These are phyloP conservation scores for Xylaria telfairii DNA, from an alignment of 495 filamentous ascomycete genomes.

Conservation along the genomic window DNA sequence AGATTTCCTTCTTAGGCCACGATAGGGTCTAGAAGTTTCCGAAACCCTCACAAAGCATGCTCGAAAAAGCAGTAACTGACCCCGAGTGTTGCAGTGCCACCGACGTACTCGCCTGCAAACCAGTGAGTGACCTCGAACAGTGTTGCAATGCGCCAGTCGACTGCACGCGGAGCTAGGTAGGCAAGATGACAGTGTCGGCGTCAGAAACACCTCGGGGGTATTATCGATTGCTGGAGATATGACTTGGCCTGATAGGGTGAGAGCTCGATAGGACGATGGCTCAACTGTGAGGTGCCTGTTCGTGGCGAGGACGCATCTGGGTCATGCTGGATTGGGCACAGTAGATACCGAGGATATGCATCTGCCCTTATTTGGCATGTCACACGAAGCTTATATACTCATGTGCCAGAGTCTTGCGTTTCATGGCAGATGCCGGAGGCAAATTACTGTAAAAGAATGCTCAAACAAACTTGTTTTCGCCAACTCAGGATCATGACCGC, in stretches of 20 bases:
- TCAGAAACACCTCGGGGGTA: background rate
- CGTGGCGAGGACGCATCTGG: slow-evolving; percentile 1
- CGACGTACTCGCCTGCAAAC: background rate
- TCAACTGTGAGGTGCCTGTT: background rate
- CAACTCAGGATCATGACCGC: background rate
- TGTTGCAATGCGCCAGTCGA: background rate
- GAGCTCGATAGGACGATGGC: background rate
- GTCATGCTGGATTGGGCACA: background rate
- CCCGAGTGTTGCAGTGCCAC: no score
- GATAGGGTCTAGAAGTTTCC: no score
- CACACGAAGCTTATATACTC: background rate
- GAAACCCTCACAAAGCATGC: no score
- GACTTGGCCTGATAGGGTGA: background rate
- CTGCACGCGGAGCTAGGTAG: background rate
- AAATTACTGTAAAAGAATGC: background rate
- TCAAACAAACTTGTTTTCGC: background rate
- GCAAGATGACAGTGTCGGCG: background rate
- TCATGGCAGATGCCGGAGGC: background rate
- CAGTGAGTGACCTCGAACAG: background rate
- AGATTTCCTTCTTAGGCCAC: no score
- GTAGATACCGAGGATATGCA: slow-evolving; percentile 13
- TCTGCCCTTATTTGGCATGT: slow-evolving; percentile 3
- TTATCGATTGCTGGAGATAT: background rate
- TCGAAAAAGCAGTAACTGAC: no score
- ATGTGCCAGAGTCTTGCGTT: background rate